These are phyloP conservation scores for Fusarium sp. DNA, from an alignment of 2,329 filamentous ascomycete genomes.

Conservation along the genomic window DNA sequence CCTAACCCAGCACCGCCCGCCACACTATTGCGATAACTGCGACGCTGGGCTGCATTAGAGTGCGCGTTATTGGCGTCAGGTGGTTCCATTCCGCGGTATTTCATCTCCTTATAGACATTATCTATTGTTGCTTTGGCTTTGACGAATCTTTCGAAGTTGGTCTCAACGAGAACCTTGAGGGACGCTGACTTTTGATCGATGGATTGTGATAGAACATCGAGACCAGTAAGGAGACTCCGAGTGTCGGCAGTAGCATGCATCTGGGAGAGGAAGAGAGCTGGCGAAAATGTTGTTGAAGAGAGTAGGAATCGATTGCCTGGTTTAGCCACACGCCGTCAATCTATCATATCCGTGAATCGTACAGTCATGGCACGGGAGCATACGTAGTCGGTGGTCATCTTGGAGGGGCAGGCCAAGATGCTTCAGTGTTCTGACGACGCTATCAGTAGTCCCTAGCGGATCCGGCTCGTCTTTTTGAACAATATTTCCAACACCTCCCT, in stretches of 20 bases:
- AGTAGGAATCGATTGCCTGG: slow-evolving; percentile 90
- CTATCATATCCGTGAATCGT: not conserved
- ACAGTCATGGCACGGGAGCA: slow-evolving; percentile 45
- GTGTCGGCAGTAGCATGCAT: slow-evolving; percentile 89
- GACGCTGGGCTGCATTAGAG: slow-evolving; percentile 73
- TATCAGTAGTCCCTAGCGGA: slow-evolving; percentile 86
- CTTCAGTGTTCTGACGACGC: slow-evolving; percentile 83
- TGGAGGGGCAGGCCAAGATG: slow-evolving; percentile 82
- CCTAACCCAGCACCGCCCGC: slow-evolving; percentile 49
- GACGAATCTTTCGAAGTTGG: slow-evolving; percentile 98
- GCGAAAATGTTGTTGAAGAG: slow-evolving; percentile 95
- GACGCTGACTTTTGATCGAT: slow-evolving; percentile 99
- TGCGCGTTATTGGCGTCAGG: slow-evolving; percentile 50
- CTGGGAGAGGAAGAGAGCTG: slow-evolving; percentile 89
- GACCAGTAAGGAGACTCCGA: slow-evolving; percentile 78
- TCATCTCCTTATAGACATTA: slow-evolving; percentile 99
- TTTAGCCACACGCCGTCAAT: slow-evolving; percentile 27
- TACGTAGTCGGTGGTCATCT: slow-evolving; percentile 81
- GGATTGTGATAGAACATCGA: slow-evolving; percentile 86
- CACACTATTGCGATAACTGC: slow-evolving; percentile 67
- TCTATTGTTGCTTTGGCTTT: slow-evolving; percentile 97
- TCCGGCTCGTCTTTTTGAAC: slow-evolving; percentile 94
- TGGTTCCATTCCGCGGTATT: slow-evolving; percentile 69
- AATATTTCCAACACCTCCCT: slow-evolving; percentile 75
- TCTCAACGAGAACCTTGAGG: slow-evolving; percentile 94